Evolutionary conservation across 805 yeast species (phyloP).

Genomic region (Wickerhamiella azymoides): DNA sequence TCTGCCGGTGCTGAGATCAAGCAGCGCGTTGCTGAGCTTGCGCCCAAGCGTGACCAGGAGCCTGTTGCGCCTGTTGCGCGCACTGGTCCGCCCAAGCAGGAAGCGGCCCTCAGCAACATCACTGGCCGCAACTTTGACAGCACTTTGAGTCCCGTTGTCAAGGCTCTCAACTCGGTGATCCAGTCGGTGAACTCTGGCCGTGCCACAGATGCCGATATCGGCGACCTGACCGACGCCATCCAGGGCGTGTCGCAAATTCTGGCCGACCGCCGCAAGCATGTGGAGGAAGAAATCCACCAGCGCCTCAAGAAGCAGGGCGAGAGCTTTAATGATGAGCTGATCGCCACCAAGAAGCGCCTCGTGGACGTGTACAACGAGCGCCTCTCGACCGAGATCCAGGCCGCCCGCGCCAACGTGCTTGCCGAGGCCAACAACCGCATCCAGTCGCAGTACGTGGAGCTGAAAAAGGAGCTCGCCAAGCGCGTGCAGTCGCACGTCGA

Average conservation of each 20-base stretch:
- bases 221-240: slow-evolving; percentile 3
- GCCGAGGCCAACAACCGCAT: slow-evolving; percentile 65
- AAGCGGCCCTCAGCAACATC: slow-evolving; percentile 10
- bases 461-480: slow-evolving; percentile 51
- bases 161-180: slow-evolving; percentile 18
- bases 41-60: neutral
- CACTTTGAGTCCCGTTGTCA: slow-evolving; percentile 16
- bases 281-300: slow-evolving; percentile 6
- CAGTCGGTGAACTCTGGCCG: slow-evolving; percentile 14
- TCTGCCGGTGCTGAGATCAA: slow-evolving; percentile 6
- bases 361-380: slow-evolving; percentile 41
- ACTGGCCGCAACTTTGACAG: slow-evolving; percentile 17
- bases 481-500: slow-evolving; percentile 48
- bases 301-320: slow-evolving; percentile 20
- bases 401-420: slow-evolving; percentile 48
- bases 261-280: slow-evolving; percentile 9
- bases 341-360: slow-evolving; percentile 19
- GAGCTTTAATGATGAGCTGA: slow-evolving; percentile 21
- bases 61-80: neutral
- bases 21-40: neutral
- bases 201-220: slow-evolving; percentile 25
- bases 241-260: slow-evolving; percentile 1
- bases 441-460: slow-evolving; percentile 49
- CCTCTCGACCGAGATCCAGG: slow-evolving; percentile 49
- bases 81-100: neutral